These are phyloP conservation scores for Margaritispora aquatica DNA, from an alignment of 495 filamentous ascomycete genomes.

Conservation along the genomic window DNA sequence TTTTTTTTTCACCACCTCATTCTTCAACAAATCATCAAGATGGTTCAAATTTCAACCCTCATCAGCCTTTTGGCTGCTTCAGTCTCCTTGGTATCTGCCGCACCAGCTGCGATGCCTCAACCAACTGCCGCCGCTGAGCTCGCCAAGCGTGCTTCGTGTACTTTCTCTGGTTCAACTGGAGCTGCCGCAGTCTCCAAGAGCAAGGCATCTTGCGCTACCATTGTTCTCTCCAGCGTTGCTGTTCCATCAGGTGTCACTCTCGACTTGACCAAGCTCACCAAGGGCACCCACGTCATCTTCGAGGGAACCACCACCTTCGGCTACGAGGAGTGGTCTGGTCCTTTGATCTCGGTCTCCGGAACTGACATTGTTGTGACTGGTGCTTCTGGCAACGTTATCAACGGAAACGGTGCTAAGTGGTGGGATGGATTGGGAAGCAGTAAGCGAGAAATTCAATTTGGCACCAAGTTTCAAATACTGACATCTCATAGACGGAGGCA, in stretches of 20 bases:
- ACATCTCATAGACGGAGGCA: too few species aligned
- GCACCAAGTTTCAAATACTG: too few species aligned
- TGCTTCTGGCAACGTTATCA: slow-evolving; percentile 34
- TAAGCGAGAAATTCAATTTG: too few species aligned
- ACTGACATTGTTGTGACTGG: slow-evolving; percentile 35
- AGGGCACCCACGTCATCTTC: slow-evolving; percentile 45
- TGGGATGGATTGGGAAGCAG: slow-evolving; percentile 48
- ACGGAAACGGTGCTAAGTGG: slow-evolving; percentile 43
- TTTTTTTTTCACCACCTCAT: background rate
- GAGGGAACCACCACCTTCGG: slow-evolving; percentile 43
- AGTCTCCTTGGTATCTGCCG: slow-evolving; percentile 8
- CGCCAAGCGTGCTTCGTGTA: slow-evolving; percentile 27
- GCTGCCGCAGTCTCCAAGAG: slow-evolving; percentile 30
- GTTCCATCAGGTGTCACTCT: slow-evolving; percentile 43
- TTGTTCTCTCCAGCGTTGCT: slow-evolving; percentile 34
- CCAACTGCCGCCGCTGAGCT: slow-evolving; percentile 12
- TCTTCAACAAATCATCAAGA: slow-evolving; percentile 4
- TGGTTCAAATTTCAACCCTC: slow-evolving; percentile 13
- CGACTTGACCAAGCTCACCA: slow-evolving; percentile 36
- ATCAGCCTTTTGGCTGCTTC: slow-evolving; percentile 9
- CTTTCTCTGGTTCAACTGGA: slow-evolving; percentile 33
- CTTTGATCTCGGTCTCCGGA: slow-evolving; percentile 42
- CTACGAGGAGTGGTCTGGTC: slow-evolving; percentile 45
- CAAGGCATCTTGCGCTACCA: slow-evolving; percentile 38
- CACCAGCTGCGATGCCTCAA: slow-evolving; percentile 11